phyloP scores from a whole-genome alignment of 768 basidiomycete genomes.

The Suillus hirtellus region DNA sequence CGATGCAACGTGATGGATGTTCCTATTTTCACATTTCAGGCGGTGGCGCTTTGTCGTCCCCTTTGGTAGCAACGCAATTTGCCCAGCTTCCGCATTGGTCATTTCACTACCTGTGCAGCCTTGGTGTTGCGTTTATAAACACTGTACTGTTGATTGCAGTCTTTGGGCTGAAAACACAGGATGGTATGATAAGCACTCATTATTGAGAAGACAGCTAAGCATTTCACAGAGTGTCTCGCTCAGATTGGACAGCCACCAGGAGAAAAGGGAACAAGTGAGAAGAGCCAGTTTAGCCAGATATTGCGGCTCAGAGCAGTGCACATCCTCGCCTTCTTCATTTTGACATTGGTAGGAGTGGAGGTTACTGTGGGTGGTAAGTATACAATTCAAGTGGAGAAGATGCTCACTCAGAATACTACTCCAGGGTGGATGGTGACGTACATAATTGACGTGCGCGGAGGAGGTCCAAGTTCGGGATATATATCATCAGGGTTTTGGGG shows the following conservation, averaged over 20 bases:
- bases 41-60: constrained; percentile 50
- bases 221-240: constrained; percentile 37
- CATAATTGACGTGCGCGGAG: constrained; percentile 43
- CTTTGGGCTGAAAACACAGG: constrained; percentile 67
- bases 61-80: constrained; percentile 58
- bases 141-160: constrained; percentile 48
- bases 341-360: constrained; percentile 53
- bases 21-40: constrained; percentile 22
- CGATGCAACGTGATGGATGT: not conserved
- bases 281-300: constrained; percentile 49
- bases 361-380: constrained; percentile 49
- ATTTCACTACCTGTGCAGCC: constrained; percentile 48
- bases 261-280: constrained; percentile 26
- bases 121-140: constrained; percentile 66
- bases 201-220: not conserved
- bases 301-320: constrained; percentile 43
- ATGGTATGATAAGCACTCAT: constrained; percentile 43
- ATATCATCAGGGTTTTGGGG: constrained; percentile 41
- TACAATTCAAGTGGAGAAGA: not conserved
- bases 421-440: constrained; percentile 72
- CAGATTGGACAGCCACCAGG: constrained; percentile 35
- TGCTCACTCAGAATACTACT: not conserved
- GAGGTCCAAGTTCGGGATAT: constrained; percentile 49
- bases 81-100: constrained; percentile 38
- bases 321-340: constrained; percentile 44